Evolutionary conservation across 805 yeast genomes (phyloP), one percentile per base, ranked within the genome.

Genomic region (Helenozyma baotianmanensis): DNA sequence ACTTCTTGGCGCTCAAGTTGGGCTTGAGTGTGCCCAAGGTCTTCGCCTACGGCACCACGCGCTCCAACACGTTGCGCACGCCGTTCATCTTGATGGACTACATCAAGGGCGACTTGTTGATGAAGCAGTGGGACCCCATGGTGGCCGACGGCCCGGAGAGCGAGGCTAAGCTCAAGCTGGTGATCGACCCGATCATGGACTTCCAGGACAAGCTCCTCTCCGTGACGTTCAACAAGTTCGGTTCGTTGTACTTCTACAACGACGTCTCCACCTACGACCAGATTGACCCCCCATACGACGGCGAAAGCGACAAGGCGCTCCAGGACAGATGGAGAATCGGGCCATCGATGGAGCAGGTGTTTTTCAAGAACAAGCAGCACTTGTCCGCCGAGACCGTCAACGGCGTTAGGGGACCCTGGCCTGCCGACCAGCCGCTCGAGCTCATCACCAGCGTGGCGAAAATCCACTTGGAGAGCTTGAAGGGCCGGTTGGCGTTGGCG

Each of bases 81-180:
- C 95, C 96, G 24, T 90, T 79, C 54, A 79, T 86, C 35, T 65
- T 90, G 44, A 75, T 83, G 80, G 96, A 90, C 56, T 76, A 62
- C 51, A 68, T 84, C 38, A 80, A 76, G 31, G 96, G 97, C 30
- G 82, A 79, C 17, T 71, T 84, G 39, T 65, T 90, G 45, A 90
- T 92, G 96, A 82, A 76, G 48, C 65, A 77, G 42, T 90, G 98
- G 98, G 77, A 84, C 43, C 97, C 98, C 12, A 72, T 85, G 55
- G 64, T 73, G 14, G 66, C 68, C 18, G 86, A 82, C 40, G 32
- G 42, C 25, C 70, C 70, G 15, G 57, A 62, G 14, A 65, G 74
- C 17, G 70, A 71, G 30, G 71, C 62, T 11, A 66, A 72, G 29
- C 60, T 83, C 42, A 67, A 72, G 41, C 57, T 64, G 24, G 90